Percentiles rank a stretch among this genome's conserved stretches.
Conservation (phyloP, 495 filamentous ascomycete genomes). For the Neurospora pannonica region DNA sequence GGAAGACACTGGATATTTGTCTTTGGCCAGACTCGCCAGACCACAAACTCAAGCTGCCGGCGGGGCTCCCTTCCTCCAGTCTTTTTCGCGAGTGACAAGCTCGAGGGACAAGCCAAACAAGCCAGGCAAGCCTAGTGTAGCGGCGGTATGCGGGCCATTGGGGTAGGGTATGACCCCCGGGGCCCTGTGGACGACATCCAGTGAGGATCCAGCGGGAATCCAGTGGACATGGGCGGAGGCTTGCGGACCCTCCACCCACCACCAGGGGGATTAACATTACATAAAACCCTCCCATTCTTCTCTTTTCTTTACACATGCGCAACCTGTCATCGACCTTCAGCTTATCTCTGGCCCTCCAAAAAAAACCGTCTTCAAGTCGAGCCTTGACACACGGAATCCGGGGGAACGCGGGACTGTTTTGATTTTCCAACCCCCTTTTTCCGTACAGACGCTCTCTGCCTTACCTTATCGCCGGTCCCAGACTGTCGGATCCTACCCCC, state of each 20-base stretch:
- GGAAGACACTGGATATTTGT: not conserved
- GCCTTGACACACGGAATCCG: conserved; percentile 26
- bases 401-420: conserved; percentile 16
- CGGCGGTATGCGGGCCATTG: not conserved
- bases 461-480: conserved; percentile 33
- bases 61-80: not conserved
- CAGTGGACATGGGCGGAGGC: conserved; percentile 11
- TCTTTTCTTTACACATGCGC: conserved; percentile 37
- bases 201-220: not conserved
- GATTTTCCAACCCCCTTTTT: conserved; percentile 14
- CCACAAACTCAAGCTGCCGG: not conserved
- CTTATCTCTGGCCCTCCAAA: conserved; percentile 32
- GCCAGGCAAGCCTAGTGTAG: not conserved
- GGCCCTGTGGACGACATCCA: not conserved
- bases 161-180: not conserved
- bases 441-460: conserved; percentile 1
- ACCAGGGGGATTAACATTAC: conserved; percentile 40
- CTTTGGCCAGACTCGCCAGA: not conserved
- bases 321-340: conserved; percentile 34
- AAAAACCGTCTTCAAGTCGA: conserved; percentile 27
- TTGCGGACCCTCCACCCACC: conserved; percentile 25
- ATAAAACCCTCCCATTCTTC: conserved; percentile 43
- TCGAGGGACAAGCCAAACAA: not conserved
- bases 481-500: conserved; percentile 33
- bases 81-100: not conserved